phyloP scores from a whole-genome alignment of 106 monocot genomes.

The Gastrodia elata region DNA sequence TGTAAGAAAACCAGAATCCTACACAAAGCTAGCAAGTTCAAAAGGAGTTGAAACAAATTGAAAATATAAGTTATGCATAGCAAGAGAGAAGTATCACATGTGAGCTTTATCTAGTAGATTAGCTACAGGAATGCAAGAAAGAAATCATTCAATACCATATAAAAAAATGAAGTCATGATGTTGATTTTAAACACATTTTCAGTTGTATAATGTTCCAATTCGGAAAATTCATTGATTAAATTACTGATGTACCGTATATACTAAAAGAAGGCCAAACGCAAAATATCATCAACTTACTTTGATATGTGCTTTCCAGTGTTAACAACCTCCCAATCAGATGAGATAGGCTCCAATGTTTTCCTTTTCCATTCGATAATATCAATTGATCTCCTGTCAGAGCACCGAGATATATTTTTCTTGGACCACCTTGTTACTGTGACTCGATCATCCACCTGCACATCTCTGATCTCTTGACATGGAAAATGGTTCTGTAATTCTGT shows the following conservation, averaged over 20 bases:
- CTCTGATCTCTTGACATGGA: conserved; percentile 64
- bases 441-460: conserved; percentile 84
- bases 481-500: conserved; percentile 38
- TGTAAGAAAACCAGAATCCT: no score
- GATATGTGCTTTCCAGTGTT: conserved; percentile 41
- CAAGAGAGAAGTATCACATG: neutral
- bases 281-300: conserved; percentile 38
- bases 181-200: no score
- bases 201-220: no score
- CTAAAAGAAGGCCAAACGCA: neutral
- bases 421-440: conserved; percentile 90
- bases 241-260: neutral
- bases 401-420: conserved; percentile 54
- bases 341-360: conserved; percentile 30
- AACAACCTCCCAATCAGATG: conserved; percentile 36
- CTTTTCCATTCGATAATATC: conserved; percentile 70
- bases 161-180: no score
- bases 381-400: conserved; percentile 44
- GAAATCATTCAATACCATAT: no score
- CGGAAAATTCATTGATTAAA: neutral
- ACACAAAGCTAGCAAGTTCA: no score
- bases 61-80: neutral
- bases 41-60: no score
- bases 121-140: no score
- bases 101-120: no score